Evolutionary conservation across 73 alveolate species (phyloP).

Genomic region (Paramecium pentaurelia): DNA sequence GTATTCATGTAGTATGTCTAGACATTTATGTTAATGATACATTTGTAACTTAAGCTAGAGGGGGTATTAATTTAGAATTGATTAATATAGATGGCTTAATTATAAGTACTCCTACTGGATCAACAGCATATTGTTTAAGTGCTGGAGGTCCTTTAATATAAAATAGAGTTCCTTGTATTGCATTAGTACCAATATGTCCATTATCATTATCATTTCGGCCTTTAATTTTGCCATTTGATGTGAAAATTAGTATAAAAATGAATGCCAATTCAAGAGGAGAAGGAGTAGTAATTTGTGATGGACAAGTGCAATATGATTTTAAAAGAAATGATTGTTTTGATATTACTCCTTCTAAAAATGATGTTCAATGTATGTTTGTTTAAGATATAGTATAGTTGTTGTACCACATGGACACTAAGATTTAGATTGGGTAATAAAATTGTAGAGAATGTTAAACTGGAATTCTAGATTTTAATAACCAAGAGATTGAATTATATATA

Average conservation of each 20-base stretch:
- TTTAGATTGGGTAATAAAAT: slow-evolving; percentile 54
- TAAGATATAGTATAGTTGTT: neutral
- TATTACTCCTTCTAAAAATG: slow-evolving; percentile 18
- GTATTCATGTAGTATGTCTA: slow-evolving; percentile 21
- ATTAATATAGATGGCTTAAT: slow-evolving; percentile 78
- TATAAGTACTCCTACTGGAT: slow-evolving; percentile 92
- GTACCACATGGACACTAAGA: neutral
- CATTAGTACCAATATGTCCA: slow-evolving; percentile 89
- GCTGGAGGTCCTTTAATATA: slow-evolving; percentile 98
- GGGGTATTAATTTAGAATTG: slow-evolving; percentile 28
- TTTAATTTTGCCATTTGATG: slow-evolving; percentile 77
- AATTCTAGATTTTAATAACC: slow-evolving; percentile 50
- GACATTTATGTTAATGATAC: slow-evolving; percentile 54
- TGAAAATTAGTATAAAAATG: slow-evolving; percentile 24
- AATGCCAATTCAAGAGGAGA: slow-evolving; percentile 52
- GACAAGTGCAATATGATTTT: slow-evolving; percentile 40
- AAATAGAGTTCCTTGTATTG: slow-evolving; percentile 81
- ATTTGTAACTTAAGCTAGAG: slow-evolving; percentile 55
- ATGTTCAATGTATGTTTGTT: slow-evolving; percentile 37
- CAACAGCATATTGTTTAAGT: slow-evolving; percentile 92
- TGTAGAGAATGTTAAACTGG: slow-evolving; percentile 58
- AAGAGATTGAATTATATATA: slow-evolving; percentile 2
- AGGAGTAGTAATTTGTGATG: slow-evolving; percentile 54
- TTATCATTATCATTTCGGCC: slow-evolving; percentile 94
- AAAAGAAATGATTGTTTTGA: slow-evolving; percentile 4